A percentile compares a stretch with the other conserved stretches of the same genome.
phyloP scores from a whole-genome alignment of 345 rosid species.

The Salix arbutifolia region DNA sequence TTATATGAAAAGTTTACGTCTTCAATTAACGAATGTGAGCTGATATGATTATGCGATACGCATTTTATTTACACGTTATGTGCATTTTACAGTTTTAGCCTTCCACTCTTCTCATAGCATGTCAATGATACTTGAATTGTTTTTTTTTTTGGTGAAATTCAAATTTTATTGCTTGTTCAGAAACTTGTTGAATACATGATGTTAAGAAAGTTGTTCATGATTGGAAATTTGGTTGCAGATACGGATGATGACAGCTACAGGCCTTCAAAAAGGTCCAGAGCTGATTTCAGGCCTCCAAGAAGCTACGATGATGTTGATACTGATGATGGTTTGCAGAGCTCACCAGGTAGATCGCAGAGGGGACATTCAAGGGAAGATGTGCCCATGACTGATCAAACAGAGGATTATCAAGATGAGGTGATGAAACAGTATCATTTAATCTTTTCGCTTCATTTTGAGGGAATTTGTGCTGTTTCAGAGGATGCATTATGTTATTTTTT shows the following conservation, averaged over 20 bases:
- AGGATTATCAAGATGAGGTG: slow-evolving; percentile 73
- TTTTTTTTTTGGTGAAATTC: background rate
- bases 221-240: slow-evolving; percentile 36
- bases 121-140: no score
- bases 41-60: no score
- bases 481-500: no score
- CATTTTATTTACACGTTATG: no score
- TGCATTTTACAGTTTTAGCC: no score
- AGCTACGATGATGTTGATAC: slow-evolving; percentile 68
- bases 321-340: slow-evolving; percentile 69
- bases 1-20: no score
- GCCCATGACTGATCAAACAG: slow-evolving; percentile 90
- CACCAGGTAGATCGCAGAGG: slow-evolving; percentile 64
- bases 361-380: slow-evolving; percentile 67
- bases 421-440: background rate
- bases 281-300: slow-evolving; percentile 58
- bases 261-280: slow-evolving; percentile 81
- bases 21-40: no score
- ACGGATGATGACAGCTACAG: slow-evolving; percentile 82
- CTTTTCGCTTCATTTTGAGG: background rate
- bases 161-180: background rate
- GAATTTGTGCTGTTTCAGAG: background rate
- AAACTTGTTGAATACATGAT: background rate
- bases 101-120: no score
- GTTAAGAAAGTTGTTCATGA: background rate